Base-by-base conservation (phyloP, 75 land plant species). In the Picea glauca region DNA sequence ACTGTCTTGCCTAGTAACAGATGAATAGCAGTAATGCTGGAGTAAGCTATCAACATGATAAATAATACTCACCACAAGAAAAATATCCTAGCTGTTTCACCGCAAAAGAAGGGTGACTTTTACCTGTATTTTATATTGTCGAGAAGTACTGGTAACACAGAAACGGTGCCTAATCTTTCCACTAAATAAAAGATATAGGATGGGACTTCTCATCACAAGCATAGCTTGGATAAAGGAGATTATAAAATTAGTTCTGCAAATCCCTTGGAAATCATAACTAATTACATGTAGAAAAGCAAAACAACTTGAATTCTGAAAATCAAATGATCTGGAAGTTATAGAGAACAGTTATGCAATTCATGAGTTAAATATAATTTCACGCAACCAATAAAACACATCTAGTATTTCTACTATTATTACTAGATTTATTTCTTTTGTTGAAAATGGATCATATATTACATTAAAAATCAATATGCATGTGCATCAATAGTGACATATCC, bases 121-220 rank as follows among this genome's bases (percentile, higher is more conserved):
- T 33, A 6, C 15, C 26, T 32, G 12, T 13, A 43, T 50, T 50
- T 8, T 50, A 50, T 50, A 50, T 50, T 9, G 56, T 9, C 1
- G 1, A 50, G 56, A 50, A 9, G 11, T 50, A 50, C 56, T 50
- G 56, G 56, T 50, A 21, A 70, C n/a, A 70, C 54, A 70, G 54
- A 43, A 70, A 70, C 8, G 56, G 56, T 70, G 21, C 74, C 72
- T 21, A 70, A 70, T 50, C 11, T 50, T 50, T 50, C 74, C 74
- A 43, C 70, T 40, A 70, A 11, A 43, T 20, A 70, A 14, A 33
- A 43, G 21, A 40, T 35, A 33, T 11, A 70, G n/a, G 4, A 70
- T 20, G 11, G 21, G 46, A 70, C 40, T 43, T 8, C n/a, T 70
- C 26, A n/a, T 17, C 23, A 43, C 6, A 31, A 3, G 18, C 74